phyloP scores from a whole-genome alignment of 2,329 filamentous ascomycete species.

The Rhinocladiella mackenziei region DNA sequence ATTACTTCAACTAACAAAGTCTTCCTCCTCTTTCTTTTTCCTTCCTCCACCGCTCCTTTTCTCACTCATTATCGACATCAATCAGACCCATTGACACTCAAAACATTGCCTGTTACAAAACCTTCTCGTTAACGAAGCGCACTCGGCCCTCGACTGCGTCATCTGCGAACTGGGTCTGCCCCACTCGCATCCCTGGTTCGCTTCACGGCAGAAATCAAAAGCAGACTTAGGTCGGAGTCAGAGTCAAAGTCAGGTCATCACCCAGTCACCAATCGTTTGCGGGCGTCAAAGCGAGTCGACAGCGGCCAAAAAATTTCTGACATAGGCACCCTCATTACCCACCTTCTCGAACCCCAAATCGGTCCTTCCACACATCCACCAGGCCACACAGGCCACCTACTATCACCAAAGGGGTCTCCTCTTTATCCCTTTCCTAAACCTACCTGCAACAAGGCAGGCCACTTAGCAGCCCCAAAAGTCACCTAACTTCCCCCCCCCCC shows the following conservation, averaged over 20 bases:
- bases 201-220: constrained; percentile 17
- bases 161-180: constrained; percentile 16
- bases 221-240: too few species aligned
- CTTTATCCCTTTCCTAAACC: constrained; percentile 13
- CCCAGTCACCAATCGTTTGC: too few species aligned
- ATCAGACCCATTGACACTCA: too few species aligned
- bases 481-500: constrained; percentile 15
- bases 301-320: too few species aligned
- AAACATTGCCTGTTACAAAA: too few species aligned
- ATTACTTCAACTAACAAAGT: background rate
- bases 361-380: constrained; percentile 7
- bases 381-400: constrained; percentile 19
- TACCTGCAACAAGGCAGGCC: constrained; percentile 9
- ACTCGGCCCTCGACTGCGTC: constrained; percentile 25
- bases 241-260: too few species aligned
- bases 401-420: constrained; percentile 11
- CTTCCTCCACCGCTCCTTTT: background rate
- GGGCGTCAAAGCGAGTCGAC: too few species aligned
- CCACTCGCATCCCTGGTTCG: constrained; percentile 13
- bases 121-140: too few species aligned
- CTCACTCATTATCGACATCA: constrained; percentile 3
- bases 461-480: too few species aligned
- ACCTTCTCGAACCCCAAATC: constrained; percentile 10
- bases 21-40: background rate
- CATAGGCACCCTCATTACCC: constrained; percentile 9